Base-by-base conservation (phyloP, 2,329 filamentous ascomycete species). In the Diatrype stigma region DNA sequence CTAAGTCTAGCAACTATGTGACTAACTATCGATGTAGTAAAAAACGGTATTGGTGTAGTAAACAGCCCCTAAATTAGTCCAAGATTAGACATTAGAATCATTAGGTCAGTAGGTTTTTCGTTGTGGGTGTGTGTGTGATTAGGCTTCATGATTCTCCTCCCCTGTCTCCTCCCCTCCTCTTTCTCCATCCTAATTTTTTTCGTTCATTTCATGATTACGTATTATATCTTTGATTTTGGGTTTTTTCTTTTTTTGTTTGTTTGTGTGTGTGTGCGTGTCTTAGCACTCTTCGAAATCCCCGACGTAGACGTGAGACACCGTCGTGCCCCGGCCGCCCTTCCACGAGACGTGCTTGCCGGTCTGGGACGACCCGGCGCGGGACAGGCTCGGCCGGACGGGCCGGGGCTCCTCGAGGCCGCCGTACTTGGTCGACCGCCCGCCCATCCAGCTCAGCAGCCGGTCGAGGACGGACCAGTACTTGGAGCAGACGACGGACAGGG, bases 341-440 rank as follows among this genome's bases (percentile, higher is more conserved):
- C 46, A 48, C n/a, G 46, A 48, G 19, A 48, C 46, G 21, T 40
- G 46, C 22, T 48, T 48, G 11, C 35, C 46, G 14, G 32, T 30
- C 35, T 30, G 46, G 8, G 46, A 48, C 23, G 46, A 48, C 3
- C 38, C 38, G 21, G 46, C 14, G 14, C 46, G 23, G 4, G 35
- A 38, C 11, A 48, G n/a, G 23, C 22, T 28, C 10, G 46, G 46
- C 6, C 46, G 46, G 8, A 42, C 35, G 10, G 35, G 46, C 10
- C 16, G 3, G 23, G 30, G 4, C 17, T 35, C 26, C 5, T 30
- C 26, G 14, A 32, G 12, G 35, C 14, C 17, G 37, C 14, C 17
- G 37, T 8, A n/a, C 7, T 32, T 21, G 7, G 23, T 7, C 32
- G 12, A 28, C 21, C n/a, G 32, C 19, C 46, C 35, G 2, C n/a